Conservation (phyloP, 192 early-diverging fungal genomes). For the Backusella mclennaniae region DNA sequence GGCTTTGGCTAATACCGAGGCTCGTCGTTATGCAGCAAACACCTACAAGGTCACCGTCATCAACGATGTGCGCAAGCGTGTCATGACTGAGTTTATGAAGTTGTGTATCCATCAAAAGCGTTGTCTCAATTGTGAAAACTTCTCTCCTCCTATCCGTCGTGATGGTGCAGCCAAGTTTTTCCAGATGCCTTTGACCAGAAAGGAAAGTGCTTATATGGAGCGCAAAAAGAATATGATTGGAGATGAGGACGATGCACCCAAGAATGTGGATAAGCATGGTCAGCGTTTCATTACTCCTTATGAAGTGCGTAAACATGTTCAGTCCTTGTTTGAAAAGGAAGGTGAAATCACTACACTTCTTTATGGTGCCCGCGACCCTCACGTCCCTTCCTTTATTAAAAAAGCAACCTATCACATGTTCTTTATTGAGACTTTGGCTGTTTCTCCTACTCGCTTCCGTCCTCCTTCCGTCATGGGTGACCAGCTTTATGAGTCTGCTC, state of each 20-base stretch:
- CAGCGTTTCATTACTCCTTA: constrained; percentile 66
- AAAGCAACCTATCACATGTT: constrained; percentile 76
- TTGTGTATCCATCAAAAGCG: constrained; percentile 38
- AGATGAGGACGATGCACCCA: constrained; percentile 21
- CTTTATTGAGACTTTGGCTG: constrained; percentile 89
- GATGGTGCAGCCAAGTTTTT: constrained; percentile 88
- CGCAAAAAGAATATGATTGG: constrained; percentile 32
- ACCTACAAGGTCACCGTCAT: constrained; percentile 55
- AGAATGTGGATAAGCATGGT: constrained; percentile 32
- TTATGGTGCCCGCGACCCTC: constrained; percentile 71
- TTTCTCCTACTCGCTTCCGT: constrained; percentile 92
- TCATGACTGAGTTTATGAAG: constrained; percentile 52
- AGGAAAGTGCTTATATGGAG: constrained; percentile 60
- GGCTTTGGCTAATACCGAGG: constrained; percentile 28
- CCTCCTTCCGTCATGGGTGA: constrained; percentile 91
- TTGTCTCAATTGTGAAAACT: constrained; percentile 66
- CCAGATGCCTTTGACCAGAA: constrained; percentile 67
- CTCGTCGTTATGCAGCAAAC: constrained; percentile 19
- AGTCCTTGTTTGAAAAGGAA: constrained; percentile 79
- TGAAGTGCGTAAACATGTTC: constrained; percentile 77
- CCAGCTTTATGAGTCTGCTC: constrained; percentile 89
- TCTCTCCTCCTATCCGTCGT: constrained; percentile 70
- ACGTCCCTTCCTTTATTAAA: constrained; percentile 30
- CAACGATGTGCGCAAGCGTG: constrained; percentile 47
- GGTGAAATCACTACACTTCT: constrained; percentile 71